These are phyloP conservation scores for Amanita pseudoporphyria DNA, from an alignment of 768 basidiomycete genomes.

Conservation along the genomic window DNA sequence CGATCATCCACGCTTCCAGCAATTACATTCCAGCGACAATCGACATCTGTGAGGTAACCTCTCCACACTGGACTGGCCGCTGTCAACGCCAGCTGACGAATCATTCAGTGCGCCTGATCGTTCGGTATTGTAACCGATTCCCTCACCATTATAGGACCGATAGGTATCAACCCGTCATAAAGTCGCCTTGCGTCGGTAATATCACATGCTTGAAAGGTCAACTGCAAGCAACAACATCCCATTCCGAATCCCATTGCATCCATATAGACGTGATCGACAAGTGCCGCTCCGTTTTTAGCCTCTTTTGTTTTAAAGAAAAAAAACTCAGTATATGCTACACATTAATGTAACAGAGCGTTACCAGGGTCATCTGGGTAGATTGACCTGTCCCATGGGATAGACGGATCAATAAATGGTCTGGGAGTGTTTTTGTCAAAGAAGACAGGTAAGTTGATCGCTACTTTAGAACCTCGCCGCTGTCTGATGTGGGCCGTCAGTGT, in stretches of 20 bases:
- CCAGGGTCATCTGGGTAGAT: conserved; percentile 80
- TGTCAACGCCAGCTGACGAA: conserved; percentile 73
- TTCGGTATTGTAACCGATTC: conserved; percentile 3
- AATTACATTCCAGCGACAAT: conserved; percentile 98
- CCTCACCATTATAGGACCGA: conserved; percentile 89
- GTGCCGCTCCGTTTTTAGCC: conserved; percentile 83
- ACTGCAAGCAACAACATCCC: conserved; percentile 96
- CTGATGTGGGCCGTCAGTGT: conserved; percentile 98
- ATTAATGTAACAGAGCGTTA: conserved; percentile 21
- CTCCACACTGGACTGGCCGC: conserved; percentile 94
- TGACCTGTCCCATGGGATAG: conserved; percentile 83
- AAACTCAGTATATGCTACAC: too few relatives aligned
- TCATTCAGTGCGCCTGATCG: conserved; percentile 1
- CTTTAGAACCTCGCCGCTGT: conserved; percentile 82
- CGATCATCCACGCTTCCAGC: conserved; percentile 98
- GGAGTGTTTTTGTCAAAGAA: conserved; percentile 86
- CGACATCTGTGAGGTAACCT: conserved; percentile 92
- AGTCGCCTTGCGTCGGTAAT: conserved; percentile 84
- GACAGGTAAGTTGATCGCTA: conserved; percentile 90
- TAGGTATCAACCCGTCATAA: conserved; percentile 90
- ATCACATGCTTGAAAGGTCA: conserved; percentile 97
- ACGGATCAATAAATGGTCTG: conserved; percentile 82
- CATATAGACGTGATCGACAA: conserved; percentile 89
- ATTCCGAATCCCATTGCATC: conserved; percentile 99
- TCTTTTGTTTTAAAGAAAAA: conserved; percentile 44